Conservation (phyloP, 768 basidiomycete genomes). For the Leccinum disarticulatum region DNA sequence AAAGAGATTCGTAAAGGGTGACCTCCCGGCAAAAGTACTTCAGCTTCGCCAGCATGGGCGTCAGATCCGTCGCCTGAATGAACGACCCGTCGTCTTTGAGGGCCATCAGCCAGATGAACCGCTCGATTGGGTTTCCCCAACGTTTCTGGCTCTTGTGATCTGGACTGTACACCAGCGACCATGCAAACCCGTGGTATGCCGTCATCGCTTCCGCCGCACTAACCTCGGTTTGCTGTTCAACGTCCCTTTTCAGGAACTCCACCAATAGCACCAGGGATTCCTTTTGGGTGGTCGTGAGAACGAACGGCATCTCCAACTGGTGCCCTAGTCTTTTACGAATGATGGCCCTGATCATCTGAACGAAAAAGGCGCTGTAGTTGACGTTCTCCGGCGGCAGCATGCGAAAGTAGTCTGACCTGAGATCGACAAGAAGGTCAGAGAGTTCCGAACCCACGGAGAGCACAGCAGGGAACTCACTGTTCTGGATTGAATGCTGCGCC, state of each 20-base stretch:
- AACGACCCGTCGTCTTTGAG: neutral
- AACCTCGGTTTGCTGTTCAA: rapidly evolving
- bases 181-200: neutral
- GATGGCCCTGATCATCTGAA: slow-evolving; percentile 9
- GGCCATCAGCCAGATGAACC: slow-evolving; percentile 7
- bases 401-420: neutral
- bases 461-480: neutral
- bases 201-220: neutral
- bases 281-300: neutral
- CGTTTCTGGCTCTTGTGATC: neutral
- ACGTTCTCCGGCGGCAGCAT: neutral
- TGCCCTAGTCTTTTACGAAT: neutral
- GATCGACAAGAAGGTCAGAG: neutral
- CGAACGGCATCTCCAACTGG: neutral
- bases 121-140: neutral
- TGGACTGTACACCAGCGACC: neutral
- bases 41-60: neutral
- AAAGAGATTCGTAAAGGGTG: neutral
- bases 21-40: slow-evolving; percentile 2
- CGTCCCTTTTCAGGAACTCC: neutral
- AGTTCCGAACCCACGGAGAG: neutral
- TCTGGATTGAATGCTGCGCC: neutral
- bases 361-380: neutral
- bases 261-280: neutral
- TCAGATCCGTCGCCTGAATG: slow-evolving; percentile 2